Percentiles rank a stretch among this genome's conserved stretches.
Evolutionary conservation across 129 eudicot species (phyloP).

Genomic region (Arctium minus): DNA sequence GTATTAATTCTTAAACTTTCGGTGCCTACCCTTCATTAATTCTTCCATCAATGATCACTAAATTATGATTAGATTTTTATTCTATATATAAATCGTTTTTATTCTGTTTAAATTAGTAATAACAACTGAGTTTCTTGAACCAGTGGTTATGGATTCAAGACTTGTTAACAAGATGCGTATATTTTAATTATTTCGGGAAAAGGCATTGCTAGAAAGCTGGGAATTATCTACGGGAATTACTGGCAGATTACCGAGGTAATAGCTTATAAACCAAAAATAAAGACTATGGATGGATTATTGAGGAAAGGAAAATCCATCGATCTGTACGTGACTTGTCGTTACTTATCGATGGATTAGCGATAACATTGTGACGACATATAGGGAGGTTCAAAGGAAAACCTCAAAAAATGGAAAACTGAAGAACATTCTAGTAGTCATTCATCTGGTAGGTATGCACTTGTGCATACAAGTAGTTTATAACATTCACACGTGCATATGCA

Average conservation of each 20-base stretch:
- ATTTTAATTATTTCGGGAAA: neutral
- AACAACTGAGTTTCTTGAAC: neutral
- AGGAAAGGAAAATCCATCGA: neutral
- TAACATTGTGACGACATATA: neutral
- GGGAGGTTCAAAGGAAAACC: too few species aligned
- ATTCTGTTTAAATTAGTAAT: neutral
- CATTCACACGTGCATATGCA: too few species aligned
- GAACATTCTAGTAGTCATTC: too few species aligned
- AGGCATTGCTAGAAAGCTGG: neutral
- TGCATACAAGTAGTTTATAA: too few species aligned
- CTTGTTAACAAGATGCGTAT: neutral
- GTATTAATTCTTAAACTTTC: slow-evolving; percentile 1
- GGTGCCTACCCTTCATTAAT: slow-evolving; percentile 8
- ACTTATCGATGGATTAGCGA: neutral
- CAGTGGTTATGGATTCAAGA: neutral
- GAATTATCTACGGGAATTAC: neutral
- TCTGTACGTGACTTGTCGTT: neutral
- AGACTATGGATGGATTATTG: neutral
- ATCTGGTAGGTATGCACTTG: too few species aligned
- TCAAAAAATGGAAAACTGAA: too few species aligned
- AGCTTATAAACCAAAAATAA: neutral
- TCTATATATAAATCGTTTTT: neutral
- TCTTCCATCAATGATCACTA: neutral
- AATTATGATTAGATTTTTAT: neutral
- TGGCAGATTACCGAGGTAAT: neutral